Evolutionary conservation across 2,329 filamentous ascomycete species (phyloP).

Genomic region (Xenoacremonium recifei): DNA sequence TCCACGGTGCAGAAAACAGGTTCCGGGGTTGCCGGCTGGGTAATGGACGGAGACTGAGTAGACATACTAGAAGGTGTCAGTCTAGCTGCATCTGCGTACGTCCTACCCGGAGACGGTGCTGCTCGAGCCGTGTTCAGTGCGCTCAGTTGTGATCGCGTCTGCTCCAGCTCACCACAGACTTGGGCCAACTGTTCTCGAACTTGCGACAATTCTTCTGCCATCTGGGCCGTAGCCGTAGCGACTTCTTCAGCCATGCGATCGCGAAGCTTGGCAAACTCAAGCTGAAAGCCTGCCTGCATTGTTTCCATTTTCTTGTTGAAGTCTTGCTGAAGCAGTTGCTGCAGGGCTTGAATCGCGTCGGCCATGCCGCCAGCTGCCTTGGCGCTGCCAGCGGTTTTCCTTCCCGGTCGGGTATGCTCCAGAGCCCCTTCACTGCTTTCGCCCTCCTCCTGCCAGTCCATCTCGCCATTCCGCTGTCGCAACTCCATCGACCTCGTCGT

Average conservation of each 20-base stretch:
- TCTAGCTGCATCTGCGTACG: slow-evolving; percentile 4
- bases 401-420: slow-evolving; percentile 2
- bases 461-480: slow-evolving; percentile 5
- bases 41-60: background rate
- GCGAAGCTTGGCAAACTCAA: slow-evolving; percentile 6
- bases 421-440: slow-evolving; percentile 7
- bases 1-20: slow-evolving; percentile 5
- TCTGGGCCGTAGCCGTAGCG: slow-evolving; percentile 4
- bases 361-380: slow-evolving; percentile 3
- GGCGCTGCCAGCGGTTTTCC: slow-evolving; percentile 1
- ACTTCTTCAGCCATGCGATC: slow-evolving; percentile 4
- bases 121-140: slow-evolving; percentile 1
- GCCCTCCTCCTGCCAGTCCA: slow-evolving; percentile 8
- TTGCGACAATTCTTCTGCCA: slow-evolving; percentile 7
- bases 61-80: slow-evolving; percentile 1
- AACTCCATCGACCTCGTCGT: slow-evolving; percentile 6
- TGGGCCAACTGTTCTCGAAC: slow-evolving; percentile 5
- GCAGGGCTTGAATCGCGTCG: slow-evolving; percentile 3
- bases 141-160: slow-evolving; percentile 3
- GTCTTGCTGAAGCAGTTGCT: slow-evolving; percentile 4
- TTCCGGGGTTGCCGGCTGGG: slow-evolving; percentile 4
- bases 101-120: background rate
- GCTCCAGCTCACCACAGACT: slow-evolving; percentile 6
- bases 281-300: slow-evolving; percentile 4
- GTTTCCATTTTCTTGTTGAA: slow-evolving; percentile 6